Evolutionary conservation across 129 eudicot genomes (phyloP), one percentile per base, ranked within the genome.

Genomic region (carrot (Daucus carota)): DNA sequence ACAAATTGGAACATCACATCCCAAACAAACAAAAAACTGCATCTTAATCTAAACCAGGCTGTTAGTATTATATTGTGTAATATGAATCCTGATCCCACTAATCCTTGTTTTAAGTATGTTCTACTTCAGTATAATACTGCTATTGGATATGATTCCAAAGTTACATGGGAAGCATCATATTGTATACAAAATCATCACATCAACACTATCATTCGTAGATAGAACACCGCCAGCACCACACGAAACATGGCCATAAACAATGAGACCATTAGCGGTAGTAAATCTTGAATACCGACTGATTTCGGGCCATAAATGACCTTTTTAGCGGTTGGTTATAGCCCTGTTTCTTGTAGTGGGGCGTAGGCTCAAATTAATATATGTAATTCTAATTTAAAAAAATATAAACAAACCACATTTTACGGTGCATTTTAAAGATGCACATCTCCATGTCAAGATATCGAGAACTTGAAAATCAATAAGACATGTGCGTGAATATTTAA

Each of bases 51-150:
- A 24, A n/a, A 57, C 65, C 10, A 57, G 28, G 65, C 32, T 57
- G 65, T 24, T 57, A 57, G 24, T n/a, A 20, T 15, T 6, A 24
- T 57, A 57, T 9, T 54, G n/a, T 22, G 9, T 54, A 38, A 20
- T 52, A 52, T 52, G 60, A 52, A 20, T 8, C 60, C 0, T 4
- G 20, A 8, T 52, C 60, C 60, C 22, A 20, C 60, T 52, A 20
- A 54, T 57, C 65, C 65, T 57, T 57, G 32, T 57, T 57, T 57
- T 57, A 57, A 57, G 31, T 57, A 57, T 57, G 65, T 57, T n/a
- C 2, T 6, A 0, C n/a, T n/a, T 8, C 0, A 22, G 9, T 8
- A 57, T 57, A 57, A 24, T 54, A 57, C n/a, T n/a, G n/a, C n/a
- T n/a, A n/a, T n/a, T n/a, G n/a, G n/a, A 24, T 57, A 10, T n/a